Evolutionary conservation across 2,329 filamentous ascomycete genomes (phyloP), one percentile per base, ranked within the genome.

Genomic region (Rutstroemia sp.): DNA sequence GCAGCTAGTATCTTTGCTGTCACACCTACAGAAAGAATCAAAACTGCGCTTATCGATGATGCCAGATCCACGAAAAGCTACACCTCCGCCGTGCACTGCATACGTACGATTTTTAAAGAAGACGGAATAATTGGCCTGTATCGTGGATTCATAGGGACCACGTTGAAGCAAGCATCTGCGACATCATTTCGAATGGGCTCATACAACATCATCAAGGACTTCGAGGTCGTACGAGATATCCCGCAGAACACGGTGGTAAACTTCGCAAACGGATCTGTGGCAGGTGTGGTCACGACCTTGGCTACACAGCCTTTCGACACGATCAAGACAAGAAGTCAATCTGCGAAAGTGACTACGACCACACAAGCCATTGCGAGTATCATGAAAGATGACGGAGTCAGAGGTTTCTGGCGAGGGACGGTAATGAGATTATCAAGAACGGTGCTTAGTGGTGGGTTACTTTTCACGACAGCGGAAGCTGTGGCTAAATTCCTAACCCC

Each of bases 1-100:
- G 76, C 84, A 0, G 83, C 84, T 18, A 82, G 77, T 54, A 73
- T 84, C 0, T 76, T 79, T n/a, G 83, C 82, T 1, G 84, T 88
- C 1, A 88, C 84, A 2, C 85, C 85, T 0, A 85, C 82, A 0
- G 85, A 88, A 64, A 75, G 84, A 16, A 80, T 88, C 65, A 88
- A 87, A 67, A 88, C 85, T 1, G 83, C 83, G 0, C 66, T 87
- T 63, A 68, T 72, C 53, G 69, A 65, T 37, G 61, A 67, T 56
- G 59, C 61, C 8, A 41, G 60, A 18, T 27, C 45, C 2, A 52
- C 44, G 3, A 66, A 63, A 37, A 62, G 64, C 0, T 72, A 69
- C 53, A 65, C 56, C 6, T 67, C 65, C 5, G 69, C 69, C 0
- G 57, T 65, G 6, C 69, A 74, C 42, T 71, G 69, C 1, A 58